A percentile compares a stretch with the other conserved stretches of the same genome.
phyloP scores from a whole-genome alignment of 2,329 filamentous ascomycete species.

The Claviceps sp. region DNA sequence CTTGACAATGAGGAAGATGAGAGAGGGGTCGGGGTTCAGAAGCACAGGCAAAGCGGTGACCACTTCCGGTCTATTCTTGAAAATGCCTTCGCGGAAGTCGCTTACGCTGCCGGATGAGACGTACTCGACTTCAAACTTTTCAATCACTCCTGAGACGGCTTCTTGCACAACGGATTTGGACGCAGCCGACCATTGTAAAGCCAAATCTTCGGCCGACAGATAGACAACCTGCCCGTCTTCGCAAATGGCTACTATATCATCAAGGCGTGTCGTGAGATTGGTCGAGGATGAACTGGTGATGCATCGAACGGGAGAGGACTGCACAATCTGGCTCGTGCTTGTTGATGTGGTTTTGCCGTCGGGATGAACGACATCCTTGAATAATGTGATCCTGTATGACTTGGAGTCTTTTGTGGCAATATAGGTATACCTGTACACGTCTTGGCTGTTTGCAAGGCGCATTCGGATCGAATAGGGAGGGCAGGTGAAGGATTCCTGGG shows the following conservation, averaged over 20 bases:
- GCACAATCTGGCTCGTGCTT: slow-evolving; percentile 30
- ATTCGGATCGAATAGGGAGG: slow-evolving; percentile 44
- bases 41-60: slow-evolving; percentile 37
- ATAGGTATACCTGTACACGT: slow-evolving; percentile 46
- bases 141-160: slow-evolving; percentile 17
- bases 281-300: slow-evolving; percentile 20
- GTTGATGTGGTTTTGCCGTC: slow-evolving; percentile 39
- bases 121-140: slow-evolving; percentile 34
- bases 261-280: slow-evolving; percentile 12
- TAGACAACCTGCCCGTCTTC: slow-evolving; percentile 47
- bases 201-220: slow-evolving; percentile 39
- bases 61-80: slow-evolving; percentile 39
- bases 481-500: slow-evolving; percentile 50
- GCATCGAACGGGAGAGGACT: slow-evolving; percentile 21
- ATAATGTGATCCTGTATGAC: slow-evolving; percentile 41
- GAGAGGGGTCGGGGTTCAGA: slow-evolving; percentile 33
- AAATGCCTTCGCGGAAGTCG: slow-evolving; percentile 40
- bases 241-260: slow-evolving; percentile 40
- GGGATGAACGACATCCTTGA: slow-evolving; percentile 40
- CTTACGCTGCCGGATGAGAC: slow-evolving; percentile 30
- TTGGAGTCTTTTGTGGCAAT: slow-evolving; percentile 37
- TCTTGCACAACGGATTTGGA: slow-evolving; percentile 23
- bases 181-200: slow-evolving; percentile 21
- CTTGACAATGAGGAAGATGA: slow-evolving; percentile 38
- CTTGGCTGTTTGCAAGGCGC: slow-evolving; percentile 31